Evolutionary conservation across 768 basidiomycete species (phyloP).

Genomic region (Rubroboletus pulcherrimus): DNA sequence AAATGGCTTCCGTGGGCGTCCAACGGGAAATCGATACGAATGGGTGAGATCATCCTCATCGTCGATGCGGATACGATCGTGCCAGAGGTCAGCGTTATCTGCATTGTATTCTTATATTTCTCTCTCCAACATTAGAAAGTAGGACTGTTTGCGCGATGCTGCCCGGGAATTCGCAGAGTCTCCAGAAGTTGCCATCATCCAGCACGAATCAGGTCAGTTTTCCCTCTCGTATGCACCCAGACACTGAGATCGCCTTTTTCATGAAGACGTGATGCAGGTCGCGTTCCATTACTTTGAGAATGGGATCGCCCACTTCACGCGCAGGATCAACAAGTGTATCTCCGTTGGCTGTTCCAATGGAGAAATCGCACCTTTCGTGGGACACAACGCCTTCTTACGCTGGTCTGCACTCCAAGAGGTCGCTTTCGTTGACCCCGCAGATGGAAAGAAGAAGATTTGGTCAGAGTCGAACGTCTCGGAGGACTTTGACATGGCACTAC

Average conservation of each 20-base stretch:
- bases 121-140: background rate
- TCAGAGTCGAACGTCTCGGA: conserved; percentile 66
- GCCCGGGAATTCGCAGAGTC: conserved; percentile 79
- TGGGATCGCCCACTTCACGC: conserved; percentile 88
- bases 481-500: conserved; percentile 66
- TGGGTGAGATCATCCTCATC: conserved; percentile 79
- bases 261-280: conserved; percentile 82
- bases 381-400: conserved; percentile 85
- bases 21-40: conserved; percentile 69
- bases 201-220: conserved; percentile 72
- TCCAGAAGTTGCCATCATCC: conserved; percentile 87
- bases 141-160: conserved; percentile 90
- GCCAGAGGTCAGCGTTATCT: conserved; percentile 46
- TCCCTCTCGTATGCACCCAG: background rate
- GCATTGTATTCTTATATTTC: background rate
- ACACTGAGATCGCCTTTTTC: conserved; percentile 26
- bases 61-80: conserved; percentile 89
- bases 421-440: conserved; percentile 54
- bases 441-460: conserved; percentile 68
- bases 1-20: conserved; percentile 72
- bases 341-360: conserved; percentile 78
- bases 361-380: conserved; percentile 74
- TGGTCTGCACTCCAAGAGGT: conserved; percentile 93
- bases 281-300: conserved; percentile 89
- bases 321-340: conserved; percentile 82